Conservation (phyloP, 306 rosid genomes). For the Quercus dentata region DNA sequence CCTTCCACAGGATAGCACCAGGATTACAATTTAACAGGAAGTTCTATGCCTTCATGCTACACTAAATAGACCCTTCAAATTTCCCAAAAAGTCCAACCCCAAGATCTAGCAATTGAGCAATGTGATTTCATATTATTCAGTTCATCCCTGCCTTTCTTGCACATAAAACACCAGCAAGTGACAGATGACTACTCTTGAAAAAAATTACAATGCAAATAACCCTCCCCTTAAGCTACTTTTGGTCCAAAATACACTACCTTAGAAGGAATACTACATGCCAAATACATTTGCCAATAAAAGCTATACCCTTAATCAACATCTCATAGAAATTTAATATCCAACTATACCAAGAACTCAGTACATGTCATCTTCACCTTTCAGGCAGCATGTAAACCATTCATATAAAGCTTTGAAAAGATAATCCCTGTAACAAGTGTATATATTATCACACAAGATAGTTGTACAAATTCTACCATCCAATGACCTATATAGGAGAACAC, state of each 20-base stretch:
- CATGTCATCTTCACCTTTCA: slow-evolving; percentile 12
- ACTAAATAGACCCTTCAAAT: background rate
- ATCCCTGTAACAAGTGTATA: background rate
- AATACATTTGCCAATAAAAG: slow-evolving; percentile 2
- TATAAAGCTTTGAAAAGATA: background rate
- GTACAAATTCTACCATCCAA: too few species aligned
- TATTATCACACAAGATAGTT: background rate
- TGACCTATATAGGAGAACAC: too few species aligned
- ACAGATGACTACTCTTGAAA: too few species aligned
- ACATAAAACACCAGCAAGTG: slow-evolving; percentile 19
- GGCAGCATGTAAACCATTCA: background rate
- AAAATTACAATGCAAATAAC: background rate
- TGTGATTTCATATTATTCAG: background rate
- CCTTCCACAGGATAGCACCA: too few species aligned
- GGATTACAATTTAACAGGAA: background rate
- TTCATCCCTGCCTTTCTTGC: slow-evolving; percentile 15
- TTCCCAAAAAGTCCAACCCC: background rate
- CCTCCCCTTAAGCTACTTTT: background rate
- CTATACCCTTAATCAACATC: background rate
- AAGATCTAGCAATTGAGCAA: background rate
- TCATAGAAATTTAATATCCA: slow-evolving; percentile 10
- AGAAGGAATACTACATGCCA: slow-evolving; percentile 2
- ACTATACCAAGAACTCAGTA: background rate
- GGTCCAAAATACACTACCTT: background rate
- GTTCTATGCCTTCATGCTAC: background rate